Percentiles rank a stretch among this genome's conserved stretches.
These are phyloP conservation scores for Phytophthora constricta DNA, from an alignment of 352 stramenopile genomes.

Conservation along the genomic window DNA sequence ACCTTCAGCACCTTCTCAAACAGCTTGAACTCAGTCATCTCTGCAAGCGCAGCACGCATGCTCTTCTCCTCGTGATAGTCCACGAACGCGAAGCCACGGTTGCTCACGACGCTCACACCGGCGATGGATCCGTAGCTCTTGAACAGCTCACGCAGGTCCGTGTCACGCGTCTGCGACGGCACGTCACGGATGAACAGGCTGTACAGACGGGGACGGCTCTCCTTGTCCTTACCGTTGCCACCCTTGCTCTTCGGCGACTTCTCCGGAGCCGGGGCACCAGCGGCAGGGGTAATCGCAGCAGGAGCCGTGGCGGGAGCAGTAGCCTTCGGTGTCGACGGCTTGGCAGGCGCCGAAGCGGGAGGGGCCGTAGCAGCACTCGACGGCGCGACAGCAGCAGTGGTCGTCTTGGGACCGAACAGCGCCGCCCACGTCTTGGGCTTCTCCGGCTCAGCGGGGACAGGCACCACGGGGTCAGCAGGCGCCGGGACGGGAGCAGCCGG, in stretches of 20 bases:
- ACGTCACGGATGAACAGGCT: constrained; percentile 87
- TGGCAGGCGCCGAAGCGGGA: constrained; percentile 38
- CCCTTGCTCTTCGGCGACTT: constrained; percentile 62
- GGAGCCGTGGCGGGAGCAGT: constrained; percentile 23
- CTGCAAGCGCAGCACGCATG: constrained; percentile 74
- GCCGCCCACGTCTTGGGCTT: constrained; percentile 48
- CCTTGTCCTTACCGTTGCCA: constrained; percentile 42
- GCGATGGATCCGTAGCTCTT: constrained; percentile 79
- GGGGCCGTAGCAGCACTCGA: constrained; percentile 17
- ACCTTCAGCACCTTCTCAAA: constrained; percentile 81
- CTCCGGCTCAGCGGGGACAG: constrained; percentile 29
- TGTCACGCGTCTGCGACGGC: constrained; percentile 73
- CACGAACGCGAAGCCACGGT: constrained; percentile 83
- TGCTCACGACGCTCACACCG: constrained; percentile 61
- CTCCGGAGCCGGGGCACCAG: constrained; percentile 19
- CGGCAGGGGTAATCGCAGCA: constrained; percentile 24
- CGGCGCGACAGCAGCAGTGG: constrained; percentile 29
- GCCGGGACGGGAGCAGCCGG: constrained; percentile 37
- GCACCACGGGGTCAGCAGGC: constrained; percentile 35
- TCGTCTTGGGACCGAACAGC: constrained; percentile 27
- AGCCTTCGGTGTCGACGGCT: constrained; percentile 65
- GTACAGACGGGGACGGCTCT: constrained; percentile 41
- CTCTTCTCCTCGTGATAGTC: constrained; percentile 83
- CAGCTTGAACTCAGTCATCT: constrained; percentile 73
- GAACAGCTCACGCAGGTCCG: constrained; percentile 83